Percentiles rank a stretch among this genome's conserved stretches.
Conservation (phyloP, 768 basidiomycete species). For the Tricholoma matsutake region DNA sequence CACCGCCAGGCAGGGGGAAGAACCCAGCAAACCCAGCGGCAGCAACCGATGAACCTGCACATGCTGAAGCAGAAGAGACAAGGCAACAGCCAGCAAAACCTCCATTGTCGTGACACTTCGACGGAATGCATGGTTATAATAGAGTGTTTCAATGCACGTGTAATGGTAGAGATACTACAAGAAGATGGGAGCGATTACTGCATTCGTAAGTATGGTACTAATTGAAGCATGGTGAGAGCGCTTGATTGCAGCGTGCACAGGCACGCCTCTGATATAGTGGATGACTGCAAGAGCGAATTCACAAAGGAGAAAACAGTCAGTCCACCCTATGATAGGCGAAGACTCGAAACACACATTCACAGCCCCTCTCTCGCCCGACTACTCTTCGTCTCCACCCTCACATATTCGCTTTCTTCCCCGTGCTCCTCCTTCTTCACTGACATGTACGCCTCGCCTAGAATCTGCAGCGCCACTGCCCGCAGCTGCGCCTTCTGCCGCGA, state of each 20-base stretch:
- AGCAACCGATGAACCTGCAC: neutral
- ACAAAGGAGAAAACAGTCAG: neutral
- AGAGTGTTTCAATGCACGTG: neutral
- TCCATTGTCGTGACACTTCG: neutral
- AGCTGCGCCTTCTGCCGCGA: slow-evolving; percentile 59
- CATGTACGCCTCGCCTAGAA: slow-evolving; percentile 79
- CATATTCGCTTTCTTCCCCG: slow-evolving; percentile 74
- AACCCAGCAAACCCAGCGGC: slow-evolving; percentile 34
- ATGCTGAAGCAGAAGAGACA: slow-evolving; percentile 11
- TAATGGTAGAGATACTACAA: neutral
- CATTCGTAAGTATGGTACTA: neutral
- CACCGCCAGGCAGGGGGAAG: slow-evolving; percentile 77
- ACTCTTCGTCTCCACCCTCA: slow-evolving; percentile 71
- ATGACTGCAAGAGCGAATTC: neutral
- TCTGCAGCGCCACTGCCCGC: slow-evolving; percentile 79
- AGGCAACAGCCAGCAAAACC: slow-evolving; percentile 10
- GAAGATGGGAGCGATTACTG: neutral
- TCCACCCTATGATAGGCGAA: neutral
- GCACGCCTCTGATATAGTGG: neutral
- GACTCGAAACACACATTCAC: neutral
- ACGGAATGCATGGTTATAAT: neutral
- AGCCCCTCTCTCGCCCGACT: slow-evolving; percentile 44
- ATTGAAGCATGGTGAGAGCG: neutral
- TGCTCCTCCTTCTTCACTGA: slow-evolving; percentile 60
- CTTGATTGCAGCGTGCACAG: neutral